Conservation (phyloP, 1,284 basidiomycete genomes). For the Ustilago loliicola region DNA sequence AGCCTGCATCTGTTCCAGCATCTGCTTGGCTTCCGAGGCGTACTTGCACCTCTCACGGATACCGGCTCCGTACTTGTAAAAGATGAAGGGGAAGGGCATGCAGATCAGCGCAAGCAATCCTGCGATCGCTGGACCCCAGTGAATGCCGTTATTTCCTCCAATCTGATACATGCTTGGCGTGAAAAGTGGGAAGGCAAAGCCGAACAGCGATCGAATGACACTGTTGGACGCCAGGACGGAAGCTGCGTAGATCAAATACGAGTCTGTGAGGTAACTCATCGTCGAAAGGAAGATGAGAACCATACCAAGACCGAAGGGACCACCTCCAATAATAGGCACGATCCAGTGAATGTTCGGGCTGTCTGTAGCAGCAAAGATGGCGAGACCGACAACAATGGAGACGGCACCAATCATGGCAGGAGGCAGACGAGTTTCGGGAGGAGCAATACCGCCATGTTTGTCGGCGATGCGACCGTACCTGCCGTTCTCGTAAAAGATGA, state of each 20-base stretch:
- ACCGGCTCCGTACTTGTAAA: constrained; percentile 72
- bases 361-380: constrained; percentile 68
- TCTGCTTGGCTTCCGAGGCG: constrained; percentile 39
- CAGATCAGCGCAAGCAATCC: constrained; percentile 79
- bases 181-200: constrained; percentile 74
- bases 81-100: constrained; percentile 77
- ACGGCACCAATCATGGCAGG: constrained; percentile 68
- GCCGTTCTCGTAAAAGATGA: constrained; percentile 63
- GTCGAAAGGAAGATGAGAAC: constrained; percentile 76
- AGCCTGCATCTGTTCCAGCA: constrained; percentile 45
- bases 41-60: constrained; percentile 72
- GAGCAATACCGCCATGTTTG: constrained; percentile 59
- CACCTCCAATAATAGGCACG: constrained; percentile 54
- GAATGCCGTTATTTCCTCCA: constrained; percentile 75
- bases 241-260: constrained; percentile 74
- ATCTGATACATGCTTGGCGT: constrained; percentile 73
- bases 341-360: constrained; percentile 69
- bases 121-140: constrained; percentile 81
- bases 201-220: constrained; percentile 78
- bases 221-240: constrained; percentile 77
- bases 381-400: constrained; percentile 71
- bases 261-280: constrained; percentile 73
- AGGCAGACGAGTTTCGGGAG: constrained; percentile 62
- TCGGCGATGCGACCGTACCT: constrained; percentile 50
- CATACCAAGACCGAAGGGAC: constrained; percentile 57